Percentiles rank a stretch among this genome's conserved stretches.
These are phyloP conservation scores for Melastoma candidum DNA, from an alignment of 441 rosid genomes.

Conservation along the genomic window DNA sequence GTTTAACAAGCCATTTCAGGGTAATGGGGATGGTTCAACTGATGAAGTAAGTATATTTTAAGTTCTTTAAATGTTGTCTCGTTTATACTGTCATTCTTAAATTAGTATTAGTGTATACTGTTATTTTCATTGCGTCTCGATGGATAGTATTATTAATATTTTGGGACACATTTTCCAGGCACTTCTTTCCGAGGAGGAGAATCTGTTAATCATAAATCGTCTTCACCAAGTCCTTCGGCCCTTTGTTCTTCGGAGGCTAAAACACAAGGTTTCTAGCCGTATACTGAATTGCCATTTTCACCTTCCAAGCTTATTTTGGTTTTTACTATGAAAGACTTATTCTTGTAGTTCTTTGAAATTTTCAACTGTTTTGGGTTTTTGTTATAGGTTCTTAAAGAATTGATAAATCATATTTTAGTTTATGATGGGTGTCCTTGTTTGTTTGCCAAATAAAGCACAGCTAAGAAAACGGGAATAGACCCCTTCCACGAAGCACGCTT, in stretches of 20 bases:
- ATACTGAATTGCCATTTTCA: neutral
- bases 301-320: neutral
- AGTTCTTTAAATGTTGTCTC: conserved; percentile 6
- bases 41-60: conserved; percentile 56
- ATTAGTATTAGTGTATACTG: too few species aligned
- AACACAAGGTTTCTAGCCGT: conserved; percentile 62
- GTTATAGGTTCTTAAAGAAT: too few species aligned
- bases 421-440: too few species aligned
- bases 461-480: too few species aligned
- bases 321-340: too few species aligned
- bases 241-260: conserved; percentile 84
- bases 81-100: too few species aligned
- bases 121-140: neutral
- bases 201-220: conserved; percentile 83
- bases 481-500: too few species aligned
- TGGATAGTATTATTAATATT: conserved; percentile 5
- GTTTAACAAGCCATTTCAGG: conserved; percentile 95
- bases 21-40: conserved; percentile 84
- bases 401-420: too few species aligned
- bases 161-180: conserved; percentile 38
- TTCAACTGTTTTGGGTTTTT: too few species aligned
- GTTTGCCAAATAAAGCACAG: too few species aligned
- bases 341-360: too few species aligned
- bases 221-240: conserved; percentile 98
- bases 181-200: conserved; percentile 88